Percentiles rank a stretch among this genome's conserved stretches.
phyloP scores from a whole-genome alignment of 108 stramenopile genomes.

The Pseudonitzschia multiseries region DNA sequence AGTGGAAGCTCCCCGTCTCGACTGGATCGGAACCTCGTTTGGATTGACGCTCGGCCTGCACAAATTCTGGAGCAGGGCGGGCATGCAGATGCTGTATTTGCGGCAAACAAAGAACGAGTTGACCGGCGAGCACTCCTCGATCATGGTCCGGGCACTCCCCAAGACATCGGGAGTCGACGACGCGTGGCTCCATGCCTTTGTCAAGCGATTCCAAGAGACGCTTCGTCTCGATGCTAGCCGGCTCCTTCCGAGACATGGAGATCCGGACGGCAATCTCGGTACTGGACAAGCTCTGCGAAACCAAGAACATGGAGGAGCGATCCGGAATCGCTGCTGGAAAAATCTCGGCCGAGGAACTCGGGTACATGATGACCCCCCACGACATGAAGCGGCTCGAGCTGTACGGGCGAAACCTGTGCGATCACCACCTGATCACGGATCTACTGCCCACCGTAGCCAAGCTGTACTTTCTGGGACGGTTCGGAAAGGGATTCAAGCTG shows the following conservation, averaged over 20 bases:
- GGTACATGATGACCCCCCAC: slow-evolving; percentile 85
- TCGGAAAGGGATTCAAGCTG: slow-evolving; percentile 71
- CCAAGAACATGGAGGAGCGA: slow-evolving; percentile 37
- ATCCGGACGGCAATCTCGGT: slow-evolving; percentile 78
- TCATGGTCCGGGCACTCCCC: slow-evolving; percentile 90
- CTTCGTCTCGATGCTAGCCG: slow-evolving; percentile 78
- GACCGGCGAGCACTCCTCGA: slow-evolving; percentile 95
- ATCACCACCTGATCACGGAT: slow-evolving; percentile 97
- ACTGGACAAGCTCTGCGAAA: slow-evolving; percentile 53
- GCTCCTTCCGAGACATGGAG: slow-evolving; percentile 85
- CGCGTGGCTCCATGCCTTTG: slow-evolving; percentile 91
- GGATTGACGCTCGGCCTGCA: slow-evolving; percentile 92
- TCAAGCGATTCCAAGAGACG: slow-evolving; percentile 89
- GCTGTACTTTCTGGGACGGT: slow-evolving; percentile 89
- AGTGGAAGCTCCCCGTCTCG: slow-evolving; percentile 83
- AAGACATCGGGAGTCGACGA: slow-evolving; percentile 78
- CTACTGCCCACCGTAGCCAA: slow-evolving; percentile 85
- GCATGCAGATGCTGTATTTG: slow-evolving; percentile 91
- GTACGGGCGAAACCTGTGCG: slow-evolving; percentile 97
- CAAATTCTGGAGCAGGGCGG: slow-evolving; percentile 90
- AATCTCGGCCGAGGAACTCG: slow-evolving; percentile 76
- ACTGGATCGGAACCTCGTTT: slow-evolving; percentile 97
- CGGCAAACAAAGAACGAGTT: slow-evolving; percentile 98
- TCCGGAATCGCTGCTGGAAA: slow-evolving; percentile 42
- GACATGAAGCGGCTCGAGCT: slow-evolving; percentile 96